Base-by-base conservation (phyloP, 257 asterid species). In the Scutellaria barbata region DNA sequence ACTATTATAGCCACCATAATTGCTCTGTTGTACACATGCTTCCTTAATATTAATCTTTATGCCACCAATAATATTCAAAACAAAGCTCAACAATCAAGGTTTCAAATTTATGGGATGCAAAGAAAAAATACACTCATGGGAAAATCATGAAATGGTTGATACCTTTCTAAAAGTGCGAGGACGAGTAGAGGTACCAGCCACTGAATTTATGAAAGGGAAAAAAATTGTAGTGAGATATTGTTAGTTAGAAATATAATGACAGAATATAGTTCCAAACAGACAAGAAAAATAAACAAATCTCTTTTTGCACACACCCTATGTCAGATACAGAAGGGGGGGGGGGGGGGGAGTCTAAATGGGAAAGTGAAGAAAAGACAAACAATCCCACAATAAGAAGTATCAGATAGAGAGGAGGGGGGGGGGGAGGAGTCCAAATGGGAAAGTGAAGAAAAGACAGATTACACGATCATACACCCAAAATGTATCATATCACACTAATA, bases 111-210 rank as follows among this genome's bases (percentile, higher is more conserved):
- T 13, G 52, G 41, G 65, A 18, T 30, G 43, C 41, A 51, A 5
- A 58, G 30, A 17, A 47, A 37, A 48, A 74, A 11, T 53, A 57
- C 39, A 16, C 5, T 41, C n/a, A 18, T n/a, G 30, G 20, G 58
- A 74, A 67, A 57, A 63, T 12, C 60, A 47, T 33, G 33, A 17
- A 47, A 56, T 30, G 7, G 7, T 6, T 40, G 33, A 33, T 82
- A 92, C 98, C 96, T 78, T 68, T 77, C 61, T 92, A 84, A 92
- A 92, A 4, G 95, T 80, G 68, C 95, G 96, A 63, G 98, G 98
- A 73, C 97, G 96, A 56, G 93, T 74, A 71, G 98, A 92, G 71
- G 93, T 79, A 64, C 96, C 96, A 79, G 96, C 92, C 75, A 79
- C 98, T 92, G 95, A 62, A 75, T 74, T 54, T 17, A 66, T 10